These are phyloP conservation scores for Coelastrella sp. DNA, from an alignment of 139 green algal genomes.

Conservation along the genomic window DNA sequence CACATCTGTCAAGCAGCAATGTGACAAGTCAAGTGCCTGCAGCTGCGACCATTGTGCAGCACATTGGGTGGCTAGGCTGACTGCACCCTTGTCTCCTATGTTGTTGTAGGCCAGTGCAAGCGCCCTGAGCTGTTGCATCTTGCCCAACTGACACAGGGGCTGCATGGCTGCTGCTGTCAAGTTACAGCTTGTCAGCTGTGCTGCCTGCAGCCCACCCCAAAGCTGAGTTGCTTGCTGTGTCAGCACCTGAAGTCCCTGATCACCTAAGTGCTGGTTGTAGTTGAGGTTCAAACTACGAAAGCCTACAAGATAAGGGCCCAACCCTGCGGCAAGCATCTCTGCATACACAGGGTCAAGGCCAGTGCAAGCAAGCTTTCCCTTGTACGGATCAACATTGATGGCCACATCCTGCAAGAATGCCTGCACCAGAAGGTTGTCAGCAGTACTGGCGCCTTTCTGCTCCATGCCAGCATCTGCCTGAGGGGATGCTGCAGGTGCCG, in stretches of 20 bases:
- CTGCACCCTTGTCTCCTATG: not conserved
- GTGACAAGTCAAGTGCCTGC: not conserved
- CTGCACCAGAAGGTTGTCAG: not conserved
- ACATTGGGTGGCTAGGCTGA: not conserved
- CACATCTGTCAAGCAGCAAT: not conserved
- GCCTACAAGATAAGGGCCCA: not conserved
- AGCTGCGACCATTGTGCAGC: not conserved
- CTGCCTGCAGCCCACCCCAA: not conserved
- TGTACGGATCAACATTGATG: not conserved
- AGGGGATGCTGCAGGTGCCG: not conserved
- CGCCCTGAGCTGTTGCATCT: not conserved
- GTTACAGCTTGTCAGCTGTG: not conserved
- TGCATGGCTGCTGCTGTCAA: not conserved
- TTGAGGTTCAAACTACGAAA: not conserved
- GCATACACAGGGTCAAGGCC: not conserved
- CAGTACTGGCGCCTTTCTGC: not conserved
- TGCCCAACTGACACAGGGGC: not conserved
- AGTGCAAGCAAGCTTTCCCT: not conserved
- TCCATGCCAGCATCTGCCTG: not conserved
- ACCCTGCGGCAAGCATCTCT: not conserved
- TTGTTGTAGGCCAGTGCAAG: not conserved
- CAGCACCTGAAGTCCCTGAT: not conserved
- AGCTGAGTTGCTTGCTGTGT: not conserved
- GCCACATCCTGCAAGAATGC: not conserved
- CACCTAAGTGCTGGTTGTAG: not conserved